Conservation (phyloP, 2,329 filamentous ascomycete species). For the Boeremia lycopersici region DNA sequence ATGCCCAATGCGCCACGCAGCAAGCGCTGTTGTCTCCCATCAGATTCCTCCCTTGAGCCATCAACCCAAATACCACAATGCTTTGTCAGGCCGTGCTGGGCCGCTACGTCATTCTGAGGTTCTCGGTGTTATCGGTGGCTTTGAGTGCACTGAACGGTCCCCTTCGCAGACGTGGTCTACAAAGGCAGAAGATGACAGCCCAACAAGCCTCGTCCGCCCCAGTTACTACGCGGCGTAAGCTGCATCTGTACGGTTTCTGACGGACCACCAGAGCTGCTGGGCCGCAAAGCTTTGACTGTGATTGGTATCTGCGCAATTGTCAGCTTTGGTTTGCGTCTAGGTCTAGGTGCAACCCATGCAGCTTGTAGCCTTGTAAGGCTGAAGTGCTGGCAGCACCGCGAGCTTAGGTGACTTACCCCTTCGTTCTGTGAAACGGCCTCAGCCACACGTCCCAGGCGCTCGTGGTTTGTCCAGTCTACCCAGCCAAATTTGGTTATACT, state of each 20-base stretch:
- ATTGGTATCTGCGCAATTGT: conserved; percentile 65
- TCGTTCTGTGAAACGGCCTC: conserved; percentile 89
- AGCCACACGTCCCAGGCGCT: conserved; percentile 82
- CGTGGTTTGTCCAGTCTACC: conserved; percentile 83
- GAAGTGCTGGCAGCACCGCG: conserved; percentile 14
- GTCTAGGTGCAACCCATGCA: background rate
- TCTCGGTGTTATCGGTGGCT: background rate
- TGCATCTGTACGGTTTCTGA: conserved; percentile 67
- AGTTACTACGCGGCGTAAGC: conserved; percentile 77
- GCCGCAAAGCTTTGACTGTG: conserved; percentile 68
- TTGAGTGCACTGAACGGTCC: background rate
- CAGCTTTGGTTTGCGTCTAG: conserved; percentile 20
- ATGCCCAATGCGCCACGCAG: conserved; percentile 46
- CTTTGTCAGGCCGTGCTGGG: background rate
- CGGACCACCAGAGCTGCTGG: conserved; percentile 39
- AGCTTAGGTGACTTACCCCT: conserved; percentile 66
- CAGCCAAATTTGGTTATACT: conserved; percentile 83
- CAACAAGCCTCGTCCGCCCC: conserved; percentile 88
- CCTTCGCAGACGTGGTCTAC: conserved; percentile 50
- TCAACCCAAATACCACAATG: conserved; percentile 2
- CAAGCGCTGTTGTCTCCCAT: conserved; percentile 28
- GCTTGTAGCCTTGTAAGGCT: conserved; percentile 12
- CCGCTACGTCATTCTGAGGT: conserved; percentile 1
- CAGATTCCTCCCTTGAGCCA: conserved; percentile 8
- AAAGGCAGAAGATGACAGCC: conserved; percentile 89